Base-by-base conservation (phyloP, 495 filamentous ascomycete genomes). In the Talaromyces nanjingensis region DNA sequence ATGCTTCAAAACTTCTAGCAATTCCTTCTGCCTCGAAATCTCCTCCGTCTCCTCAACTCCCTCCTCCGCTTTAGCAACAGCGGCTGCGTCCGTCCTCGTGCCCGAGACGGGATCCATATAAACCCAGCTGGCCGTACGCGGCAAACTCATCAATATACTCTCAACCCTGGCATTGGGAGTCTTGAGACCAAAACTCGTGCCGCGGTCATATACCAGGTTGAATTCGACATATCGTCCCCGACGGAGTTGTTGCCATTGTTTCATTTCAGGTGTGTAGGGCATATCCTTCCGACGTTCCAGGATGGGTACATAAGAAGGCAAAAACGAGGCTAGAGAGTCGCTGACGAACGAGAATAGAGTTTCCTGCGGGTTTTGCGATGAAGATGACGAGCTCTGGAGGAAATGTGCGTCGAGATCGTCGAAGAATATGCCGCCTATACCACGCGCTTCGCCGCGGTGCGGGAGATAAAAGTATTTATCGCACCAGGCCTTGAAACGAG, bases 381-480 rank as follows among this genome's bases (percentile, higher is more conserved):
- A 78, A 29, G 73, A 71, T 3, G 76, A 67, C 4, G 78, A 80
- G 24, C 70, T 70, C 60, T 81, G 69, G 34, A 81, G 70, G 72
- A 79, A 79, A 63, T 68, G 74, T 66, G 91, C 90, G 72, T 98
- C 94, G 22, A 98, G 80, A 69, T 99, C 94, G 74, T 98, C 94
- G 70, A 99, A 99, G 83, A 99, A 99, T 73, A 99, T 98, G 22
- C 94, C 94, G 34, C 94, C 94, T 25, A 99, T 75, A 53, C 94
- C 94, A 37, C 94, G 87, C n/a, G 84, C 80, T 77, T 99, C 94
- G 62, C 83, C 83, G 37, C 94, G 91, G 75, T 99, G 94, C 67
- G 91, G 91, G 69, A 97, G 86, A 77, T 84, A 87, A 76, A 99
- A 99, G 79, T 99, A 99, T 66, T 93, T 87, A 72, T 99, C 94